Evolutionary conservation across 371 early-diverging fungal genomes (phyloP).

Genomic region (Blakeslea trispora): DNA sequence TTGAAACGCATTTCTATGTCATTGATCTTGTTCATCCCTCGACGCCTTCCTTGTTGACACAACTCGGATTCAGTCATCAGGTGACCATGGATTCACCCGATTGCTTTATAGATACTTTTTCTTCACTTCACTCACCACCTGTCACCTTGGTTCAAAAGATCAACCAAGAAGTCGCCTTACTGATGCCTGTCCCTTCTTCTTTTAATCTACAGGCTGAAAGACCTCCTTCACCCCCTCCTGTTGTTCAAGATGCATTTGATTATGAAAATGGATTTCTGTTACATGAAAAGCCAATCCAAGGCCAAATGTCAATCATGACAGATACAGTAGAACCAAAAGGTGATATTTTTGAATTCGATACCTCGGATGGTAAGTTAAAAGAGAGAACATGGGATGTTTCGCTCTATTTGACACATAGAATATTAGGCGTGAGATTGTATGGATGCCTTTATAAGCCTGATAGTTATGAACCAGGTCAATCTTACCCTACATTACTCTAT

Average conservation of each 20-base stretch:
- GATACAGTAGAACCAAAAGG: slow-evolving; percentile 13
- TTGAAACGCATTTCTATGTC: slow-evolving; percentile 74
- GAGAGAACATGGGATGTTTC: too few species aligned
- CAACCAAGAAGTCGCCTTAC: slow-evolving; percentile 6
- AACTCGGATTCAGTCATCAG: slow-evolving; percentile 59
- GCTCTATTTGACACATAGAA: too few species aligned
- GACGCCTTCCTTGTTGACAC: slow-evolving; percentile 48
- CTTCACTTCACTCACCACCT: slow-evolving; percentile 49
- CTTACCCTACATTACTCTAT: slow-evolving; percentile 59
- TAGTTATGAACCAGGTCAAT: slow-evolving; percentile 47
- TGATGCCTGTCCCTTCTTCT: slow-evolving; percentile 2
- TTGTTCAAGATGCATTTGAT: not conserved
- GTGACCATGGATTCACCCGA: slow-evolving; percentile 45
- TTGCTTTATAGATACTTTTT: slow-evolving; percentile 59
- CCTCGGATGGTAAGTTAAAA: slow-evolving; percentile 32
- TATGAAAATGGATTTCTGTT: not conserved
- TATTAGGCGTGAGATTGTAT: slow-evolving; percentile 51
- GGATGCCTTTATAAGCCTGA: slow-evolving; percentile 69
- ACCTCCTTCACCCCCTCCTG: slow-evolving; percentile 1
- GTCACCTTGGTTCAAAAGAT: slow-evolving; percentile 27
- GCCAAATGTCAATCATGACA: too few species aligned
- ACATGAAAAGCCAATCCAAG: not conserved
- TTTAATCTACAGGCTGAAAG: not conserved
- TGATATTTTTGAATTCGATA: slow-evolving; percentile 22
- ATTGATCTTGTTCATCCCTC: slow-evolving; percentile 31